Conservation (phyloP, 495 filamentous ascomycete species). For the Bathelium albidoporum region DNA sequence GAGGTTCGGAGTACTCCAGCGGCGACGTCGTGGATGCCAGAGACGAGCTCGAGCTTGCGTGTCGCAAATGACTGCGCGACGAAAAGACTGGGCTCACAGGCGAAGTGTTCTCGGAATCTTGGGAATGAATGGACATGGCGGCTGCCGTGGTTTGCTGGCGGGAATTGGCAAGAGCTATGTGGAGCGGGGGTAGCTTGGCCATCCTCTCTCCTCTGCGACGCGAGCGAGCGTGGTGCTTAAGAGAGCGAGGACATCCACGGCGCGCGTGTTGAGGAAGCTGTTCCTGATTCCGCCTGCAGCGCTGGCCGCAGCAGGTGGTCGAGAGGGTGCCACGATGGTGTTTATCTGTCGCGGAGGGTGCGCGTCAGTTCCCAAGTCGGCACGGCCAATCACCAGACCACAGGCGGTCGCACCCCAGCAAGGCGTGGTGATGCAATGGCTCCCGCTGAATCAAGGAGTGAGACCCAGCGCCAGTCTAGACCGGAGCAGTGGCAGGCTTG, state of each 20-base stretch:
- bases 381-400: neutral
- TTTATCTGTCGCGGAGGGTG: conserved; percentile 2
- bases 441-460: neutral
- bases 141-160: conserved; percentile 16
- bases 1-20: conserved; percentile 43
- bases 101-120: conserved; percentile 48
- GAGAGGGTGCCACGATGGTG: conserved; percentile 5
- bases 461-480: neutral
- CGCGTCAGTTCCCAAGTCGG: neutral
- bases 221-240: neutral
- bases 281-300: neutral
- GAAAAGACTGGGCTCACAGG: conserved; percentile 55
- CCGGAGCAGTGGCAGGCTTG: neutral
- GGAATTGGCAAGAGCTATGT: conserved; percentile 2
- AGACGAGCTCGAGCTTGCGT: conserved; percentile 54
- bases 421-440: neutral
- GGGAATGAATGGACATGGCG: conserved; percentile 28
- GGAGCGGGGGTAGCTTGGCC: neutral
- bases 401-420: neutral
- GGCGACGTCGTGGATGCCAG: conserved; percentile 41
- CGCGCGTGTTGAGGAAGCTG: neutral
- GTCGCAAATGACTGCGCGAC: conserved; percentile 43
- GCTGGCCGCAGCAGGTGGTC: conserved; percentile 3
- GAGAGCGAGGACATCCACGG: neutral
- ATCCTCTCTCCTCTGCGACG: neutral